A percentile compares a stretch with the other conserved stretches of the same genome.
Evolutionary conservation across 83 land plant genomes (phyloP).

Genomic region (Diphasiastrum complanatum): DNA sequence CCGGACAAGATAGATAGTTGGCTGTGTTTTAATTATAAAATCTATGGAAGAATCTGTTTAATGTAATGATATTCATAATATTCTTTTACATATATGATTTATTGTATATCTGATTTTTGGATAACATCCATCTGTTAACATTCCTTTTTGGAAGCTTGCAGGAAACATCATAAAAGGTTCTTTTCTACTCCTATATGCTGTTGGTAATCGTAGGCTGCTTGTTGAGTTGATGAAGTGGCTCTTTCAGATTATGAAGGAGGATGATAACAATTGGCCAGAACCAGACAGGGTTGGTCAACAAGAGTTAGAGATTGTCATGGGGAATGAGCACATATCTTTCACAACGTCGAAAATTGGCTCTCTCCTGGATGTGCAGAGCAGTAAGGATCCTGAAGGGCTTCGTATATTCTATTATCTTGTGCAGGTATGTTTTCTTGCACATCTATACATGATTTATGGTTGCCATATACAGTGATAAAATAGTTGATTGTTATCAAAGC

Average conservation of each 20-base stretch:
- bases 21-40: too few species aligned
- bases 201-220: too few species aligned
- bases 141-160: too few species aligned
- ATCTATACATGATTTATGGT: background rate
- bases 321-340: slow-evolving; percentile 91
- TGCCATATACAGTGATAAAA: background rate
- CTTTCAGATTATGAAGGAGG: slow-evolving; percentile 88
- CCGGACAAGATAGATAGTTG: too few species aligned
- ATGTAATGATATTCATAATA: too few species aligned
- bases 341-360: slow-evolving; percentile 97
- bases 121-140: too few species aligned
- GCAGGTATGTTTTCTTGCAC: slow-evolving; percentile 44
- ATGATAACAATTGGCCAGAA: slow-evolving; percentile 93
- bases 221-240: background rate
- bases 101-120: too few species aligned
- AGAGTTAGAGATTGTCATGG: slow-evolving; percentile 96
- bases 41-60: too few species aligned
- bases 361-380: slow-evolving; percentile 87
- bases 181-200: too few species aligned
- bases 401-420: slow-evolving; percentile 94
- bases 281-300: slow-evolving; percentile 88
- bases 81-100: too few species aligned
- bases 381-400: slow-evolving; percentile 95
- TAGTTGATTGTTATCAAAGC: background rate
- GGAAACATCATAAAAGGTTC: too few species aligned